Percentiles rank a stretch among this genome's conserved stretches.
Conservation (phyloP, 2,329 filamentous ascomycete genomes). For the Orbilia brochopaga region DNA sequence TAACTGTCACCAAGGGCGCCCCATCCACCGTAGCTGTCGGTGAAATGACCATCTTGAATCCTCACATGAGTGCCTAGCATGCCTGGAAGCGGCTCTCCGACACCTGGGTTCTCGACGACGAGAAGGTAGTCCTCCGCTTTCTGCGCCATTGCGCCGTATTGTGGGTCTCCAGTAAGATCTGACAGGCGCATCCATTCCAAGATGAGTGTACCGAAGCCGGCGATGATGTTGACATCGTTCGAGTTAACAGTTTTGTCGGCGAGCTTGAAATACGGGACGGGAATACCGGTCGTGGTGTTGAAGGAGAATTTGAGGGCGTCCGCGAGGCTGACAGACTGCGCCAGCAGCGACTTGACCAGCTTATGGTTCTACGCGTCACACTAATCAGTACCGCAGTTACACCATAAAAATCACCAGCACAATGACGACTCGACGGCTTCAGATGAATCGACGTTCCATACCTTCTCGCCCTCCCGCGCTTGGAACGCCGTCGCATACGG, state of each 20-base stretch:
- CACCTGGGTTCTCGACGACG: slow-evolving; percentile 65
- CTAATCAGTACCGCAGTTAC: slow-evolving; percentile 18
- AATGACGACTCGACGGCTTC: not conserved
- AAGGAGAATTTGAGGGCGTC: slow-evolving; percentile 79
- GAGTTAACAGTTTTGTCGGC: slow-evolving; percentile 60
- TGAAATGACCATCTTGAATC: slow-evolving; percentile 70
- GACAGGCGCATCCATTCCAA: slow-evolving; percentile 84
- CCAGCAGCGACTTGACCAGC: slow-evolving; percentile 66
- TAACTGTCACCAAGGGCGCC: slow-evolving; percentile 77
- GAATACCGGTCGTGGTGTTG: slow-evolving; percentile 75
- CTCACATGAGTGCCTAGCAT: slow-evolving; percentile 73
- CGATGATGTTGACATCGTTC: slow-evolving; percentile 69
- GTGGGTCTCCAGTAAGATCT: slow-evolving; percentile 72
- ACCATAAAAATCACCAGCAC: not conserved
- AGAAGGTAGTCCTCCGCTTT: slow-evolving; percentile 74
- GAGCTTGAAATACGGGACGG: slow-evolving; percentile 72
- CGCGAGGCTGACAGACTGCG: slow-evolving; percentile 72
- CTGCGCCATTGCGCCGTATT: slow-evolving; percentile 71
- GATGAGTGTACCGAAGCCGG: slow-evolving; percentile 77
- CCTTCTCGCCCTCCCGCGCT: slow-evolving; percentile 55
- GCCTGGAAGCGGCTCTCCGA: slow-evolving; percentile 75
- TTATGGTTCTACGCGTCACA: slow-evolving; percentile 55
- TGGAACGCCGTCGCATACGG: slow-evolving; percentile 65
- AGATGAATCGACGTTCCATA: not conserved
- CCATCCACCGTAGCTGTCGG: slow-evolving; percentile 75